Base-by-base conservation (phyloP, 352 stramenopile genomes). In the Globisporangium alternatum region DNA sequence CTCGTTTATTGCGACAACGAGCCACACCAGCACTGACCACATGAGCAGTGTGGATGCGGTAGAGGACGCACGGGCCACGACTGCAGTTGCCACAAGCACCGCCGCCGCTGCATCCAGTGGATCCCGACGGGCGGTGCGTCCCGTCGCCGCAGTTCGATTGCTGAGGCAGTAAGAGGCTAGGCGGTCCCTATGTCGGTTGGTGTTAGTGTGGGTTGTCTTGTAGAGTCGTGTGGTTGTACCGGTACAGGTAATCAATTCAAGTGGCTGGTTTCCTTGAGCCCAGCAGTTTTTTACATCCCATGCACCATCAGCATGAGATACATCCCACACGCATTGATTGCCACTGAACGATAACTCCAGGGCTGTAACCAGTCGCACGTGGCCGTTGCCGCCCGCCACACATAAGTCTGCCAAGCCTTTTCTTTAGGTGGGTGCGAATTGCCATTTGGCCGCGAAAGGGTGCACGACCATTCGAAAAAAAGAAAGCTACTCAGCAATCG, bases 401-500 rank as follows among this genome's bases (percentile, higher is more conserved):
- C 12, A 55, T 37, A 22, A 21, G 25, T 13, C 28, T 22, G 49
- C 49, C 25, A 12, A 41, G 30, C 30, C 30, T 28, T 56, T 49
- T 28, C 44, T 1, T 5, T 19, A 3, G 9, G 33, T 30, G 51
- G 28, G 51, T 56, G 49, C 13, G 49, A 25, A 56, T 39, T 17
- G 30, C 28, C 9, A 39, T 56, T 33, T 55, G 30, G 31, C 15
- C 39, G 39, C 39, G 39, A 17, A 31, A 28, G 51, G 12, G 51
- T 56, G 49, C 31, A 19, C 28, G 49, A 56, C 28, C 49, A 56
- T 56, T 56, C 28, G 28, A 41, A 56, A 41, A 55, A 41, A 54
- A 31, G 25, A 56, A 56, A 41, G 5, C 30, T 21, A 43, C 30
- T 30, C 51, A 56, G 51, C 51, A 56, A 56, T 43, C 30, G 44